These are phyloP conservation scores for Monosporozyma yasuniensis DNA, from an alignment of 805 yeast genomes.

Conservation along the genomic window DNA sequence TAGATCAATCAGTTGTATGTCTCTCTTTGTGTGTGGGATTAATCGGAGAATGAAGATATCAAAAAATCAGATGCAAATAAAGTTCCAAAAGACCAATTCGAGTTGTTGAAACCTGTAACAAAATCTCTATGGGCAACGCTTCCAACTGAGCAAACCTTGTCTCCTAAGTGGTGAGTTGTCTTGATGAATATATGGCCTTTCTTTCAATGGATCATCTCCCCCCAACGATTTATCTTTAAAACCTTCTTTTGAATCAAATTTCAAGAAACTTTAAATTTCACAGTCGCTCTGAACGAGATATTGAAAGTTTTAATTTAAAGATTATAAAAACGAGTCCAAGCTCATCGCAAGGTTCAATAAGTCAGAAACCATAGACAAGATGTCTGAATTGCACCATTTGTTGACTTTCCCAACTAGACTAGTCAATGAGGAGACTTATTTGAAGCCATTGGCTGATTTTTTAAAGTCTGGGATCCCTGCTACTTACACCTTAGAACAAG, in stretches of 20 bases:
- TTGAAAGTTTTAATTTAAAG: not conserved
- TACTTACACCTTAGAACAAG: slow-evolving; percentile 75
- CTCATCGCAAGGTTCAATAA: not conserved
- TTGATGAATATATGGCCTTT: not conserved
- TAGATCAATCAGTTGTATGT: not conserved
- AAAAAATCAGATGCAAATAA: not conserved
- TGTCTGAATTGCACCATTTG: slow-evolving; percentile 69
- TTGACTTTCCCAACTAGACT: slow-evolving; percentile 47
- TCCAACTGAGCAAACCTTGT: not conserved
- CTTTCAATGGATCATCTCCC: not conserved
- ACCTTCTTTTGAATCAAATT: not conserved
- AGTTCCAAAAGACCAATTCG: not conserved
- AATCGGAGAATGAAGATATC: not conserved
- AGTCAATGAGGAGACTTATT: slow-evolving; percentile 34
- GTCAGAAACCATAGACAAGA: slow-evolving; percentile 16
- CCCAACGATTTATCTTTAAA: not conserved
- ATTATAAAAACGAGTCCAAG: no score
- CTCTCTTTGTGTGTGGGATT: not conserved
- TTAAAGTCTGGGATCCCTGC: slow-evolving; percentile 67
- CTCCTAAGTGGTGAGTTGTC: not conserved
- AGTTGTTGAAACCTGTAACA: not conserved
- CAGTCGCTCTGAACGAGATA: not conserved
- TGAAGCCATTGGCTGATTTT: slow-evolving; percentile 37
- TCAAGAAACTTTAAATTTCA: not conserved
- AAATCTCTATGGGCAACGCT: not conserved